phyloP scores from a whole-genome alignment of 257 asterid species.

The Solanum pennellii region DNA sequence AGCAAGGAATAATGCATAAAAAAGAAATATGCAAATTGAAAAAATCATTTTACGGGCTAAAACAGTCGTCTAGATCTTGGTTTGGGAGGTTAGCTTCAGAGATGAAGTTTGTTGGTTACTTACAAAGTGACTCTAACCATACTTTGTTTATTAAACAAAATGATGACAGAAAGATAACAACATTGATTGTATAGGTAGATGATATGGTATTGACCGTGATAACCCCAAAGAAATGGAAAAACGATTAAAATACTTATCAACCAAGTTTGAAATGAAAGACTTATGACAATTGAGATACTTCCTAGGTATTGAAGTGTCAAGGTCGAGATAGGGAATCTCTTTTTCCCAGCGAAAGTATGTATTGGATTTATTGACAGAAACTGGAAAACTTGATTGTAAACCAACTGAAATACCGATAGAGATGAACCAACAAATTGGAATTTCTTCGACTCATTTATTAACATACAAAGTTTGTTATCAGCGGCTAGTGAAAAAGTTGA shows the following conservation, averaged over 20 bases:
- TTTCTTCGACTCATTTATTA: background rate
- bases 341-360: background rate
- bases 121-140: background rate
- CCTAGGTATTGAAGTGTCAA: background rate
- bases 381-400: background rate
- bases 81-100: background rate
- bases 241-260: background rate
- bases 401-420: background rate
- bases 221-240: background rate
- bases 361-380: background rate
- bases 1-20: background rate
- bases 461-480: background rate
- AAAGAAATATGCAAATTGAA: background rate
- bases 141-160: background rate
- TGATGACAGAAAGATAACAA: background rate
- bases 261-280: background rate
- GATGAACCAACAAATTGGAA: background rate
- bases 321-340: background rate
- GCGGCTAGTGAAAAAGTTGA: background rate
- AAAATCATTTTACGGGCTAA: background rate
- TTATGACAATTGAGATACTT: background rate
- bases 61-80: background rate
- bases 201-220: background rate
- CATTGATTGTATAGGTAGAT: background rate
- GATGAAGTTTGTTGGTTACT: background rate